Evolutionary conservation across 2,329 filamentous ascomycete genomes (phyloP), one percentile per base, ranked within the genome.

Genomic region (Scedosporium minutisporum): DNA sequence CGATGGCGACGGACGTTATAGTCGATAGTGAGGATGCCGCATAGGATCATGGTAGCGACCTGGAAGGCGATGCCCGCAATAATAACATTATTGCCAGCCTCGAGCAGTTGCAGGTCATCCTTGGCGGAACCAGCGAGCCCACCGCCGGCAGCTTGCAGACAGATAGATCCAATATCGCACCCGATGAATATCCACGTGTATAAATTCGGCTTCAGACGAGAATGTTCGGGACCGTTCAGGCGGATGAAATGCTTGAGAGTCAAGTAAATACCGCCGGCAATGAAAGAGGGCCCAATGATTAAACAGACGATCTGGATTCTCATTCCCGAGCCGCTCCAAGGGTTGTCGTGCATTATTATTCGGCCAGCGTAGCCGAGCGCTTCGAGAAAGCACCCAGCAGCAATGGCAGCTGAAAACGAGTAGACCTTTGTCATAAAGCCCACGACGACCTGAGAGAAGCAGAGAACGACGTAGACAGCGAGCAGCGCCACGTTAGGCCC

Each of bases 271-370:
- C 79, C 83, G 0, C 84, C 86, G 9, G 84, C 80, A 69, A 88
- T 77, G 69, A 88, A 88, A 1, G 85, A 85, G 0, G 87, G 86
- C 0, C 77, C 86, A 64, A 88, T 80, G 3, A 86, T 88, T 63
- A 90, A 76, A 66, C 80, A 83, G 68, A 82, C 79, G 42, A 86
- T 80, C 70, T 87, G 84, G 51, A 85, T 80, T 62, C 81, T 21
- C 70, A 83, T 83, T 21, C 75, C 73, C 48, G 72, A 70, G 65
- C 77, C 69, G n/a, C 67, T 66, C 75, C 78, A 87, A 3, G 78
- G 79, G 67, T 88, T 80, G 44, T 78, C 59, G 68, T 79, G 79
- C 68, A 83, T 80, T 67, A 81, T 73, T 38, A 88, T 73, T 9
- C 87, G 78, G 2, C 81, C 86, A 0, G 71, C 72, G 65, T 89